phyloP scores from a whole-genome alignment of 2,329 filamentous ascomycete genomes.

The Xylaria sp. region DNA sequence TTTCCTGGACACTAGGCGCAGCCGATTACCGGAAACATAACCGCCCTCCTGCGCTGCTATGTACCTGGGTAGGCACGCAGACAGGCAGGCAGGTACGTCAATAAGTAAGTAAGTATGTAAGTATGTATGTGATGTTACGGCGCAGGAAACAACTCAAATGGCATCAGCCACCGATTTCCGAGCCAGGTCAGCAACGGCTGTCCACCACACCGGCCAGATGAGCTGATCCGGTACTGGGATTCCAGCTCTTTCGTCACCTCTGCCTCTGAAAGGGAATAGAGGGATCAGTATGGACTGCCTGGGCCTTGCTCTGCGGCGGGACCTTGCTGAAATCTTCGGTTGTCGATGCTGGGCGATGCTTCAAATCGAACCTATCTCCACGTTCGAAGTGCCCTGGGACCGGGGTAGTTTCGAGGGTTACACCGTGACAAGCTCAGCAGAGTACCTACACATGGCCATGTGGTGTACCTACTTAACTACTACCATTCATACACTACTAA shows the following conservation, averaged over 20 bases:
- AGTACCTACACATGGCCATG: slow-evolving; percentile 1
- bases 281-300: not conserved
- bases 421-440: slow-evolving; percentile 17
- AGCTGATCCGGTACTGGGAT: slow-evolving; percentile 46
- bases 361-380: slow-evolving; percentile 23
- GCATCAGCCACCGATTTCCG: slow-evolving; percentile 22
- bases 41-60: not conserved
- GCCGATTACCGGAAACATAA: slow-evolving; percentile 36
- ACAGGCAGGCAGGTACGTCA: not conserved
- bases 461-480: slow-evolving; percentile 1
- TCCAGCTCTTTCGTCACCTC: slow-evolving; percentile 46
- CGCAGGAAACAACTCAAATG: slow-evolving; percentile 19
- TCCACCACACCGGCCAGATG: slow-evolving; percentile 34
- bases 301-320: not conserved
- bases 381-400: slow-evolving; percentile 25
- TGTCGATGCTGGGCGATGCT: slow-evolving; percentile 6
- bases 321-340: slow-evolving; percentile 5
- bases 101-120: no score
- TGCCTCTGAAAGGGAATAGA: slow-evolving; percentile 23
- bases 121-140: slow-evolving; percentile 23
- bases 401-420: slow-evolving; percentile 26
- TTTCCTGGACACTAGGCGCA: slow-evolving; percentile 22
- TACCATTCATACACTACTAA: not conserved
- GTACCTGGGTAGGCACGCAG: not conserved
- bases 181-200: slow-evolving; percentile 24